Evolutionary conservation across 495 filamentous ascomycete genomes (phyloP).

Genomic region (Durotheca rogersii): DNA sequence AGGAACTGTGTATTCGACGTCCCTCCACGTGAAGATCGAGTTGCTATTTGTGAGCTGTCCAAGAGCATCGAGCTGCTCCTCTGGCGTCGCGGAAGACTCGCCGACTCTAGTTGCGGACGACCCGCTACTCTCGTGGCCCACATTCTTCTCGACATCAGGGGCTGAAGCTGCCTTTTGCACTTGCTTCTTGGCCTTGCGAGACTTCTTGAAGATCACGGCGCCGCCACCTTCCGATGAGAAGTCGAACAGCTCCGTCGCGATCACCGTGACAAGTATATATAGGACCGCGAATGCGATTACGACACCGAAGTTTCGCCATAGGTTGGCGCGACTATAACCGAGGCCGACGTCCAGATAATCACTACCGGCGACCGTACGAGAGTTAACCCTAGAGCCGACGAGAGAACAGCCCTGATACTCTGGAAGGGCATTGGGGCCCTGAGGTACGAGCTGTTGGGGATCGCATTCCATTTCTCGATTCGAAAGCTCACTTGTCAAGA

Average conservation of each 20-base stretch:
- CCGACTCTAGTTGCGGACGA: slow-evolving; percentile 23
- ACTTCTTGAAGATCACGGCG: slow-evolving; percentile 68
- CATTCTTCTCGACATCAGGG: slow-evolving; percentile 51
- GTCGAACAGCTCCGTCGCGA: slow-evolving; percentile 43
- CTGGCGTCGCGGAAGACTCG: slow-evolving; percentile 25
- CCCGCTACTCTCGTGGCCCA: slow-evolving; percentile 10
- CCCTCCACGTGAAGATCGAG: slow-evolving; percentile 72
- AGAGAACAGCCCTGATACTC: slow-evolving; percentile 64
- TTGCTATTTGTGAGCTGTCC: slow-evolving; percentile 60
- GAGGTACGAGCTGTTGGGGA: slow-evolving; percentile 56
- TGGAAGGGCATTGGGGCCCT: slow-evolving; percentile 49
- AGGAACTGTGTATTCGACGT: slow-evolving; percentile 72
- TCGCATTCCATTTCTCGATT: slow-evolving; percentile 55
- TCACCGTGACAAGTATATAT: slow-evolving; percentile 67
- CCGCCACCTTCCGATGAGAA: slow-evolving; percentile 53
- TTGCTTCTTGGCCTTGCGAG: slow-evolving; percentile 57
- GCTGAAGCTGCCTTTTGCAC: slow-evolving; percentile 44
- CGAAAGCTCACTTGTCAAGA: slow-evolving; percentile 57
- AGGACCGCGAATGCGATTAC: slow-evolving; percentile 67
- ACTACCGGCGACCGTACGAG: slow-evolving; percentile 52
- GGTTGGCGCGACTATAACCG: slow-evolving; percentile 61
- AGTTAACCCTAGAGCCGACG: slow-evolving; percentile 52
- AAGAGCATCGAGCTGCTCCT: slow-evolving; percentile 55
- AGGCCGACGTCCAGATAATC: slow-evolving; percentile 59
- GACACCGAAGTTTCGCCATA: slow-evolving; percentile 83